A percentile compares a stretch with the other conserved stretches of the same genome.
phyloP scores from a whole-genome alignment of 2,329 filamentous ascomycete genomes.

The Leptographium wingfieldii region DNA sequence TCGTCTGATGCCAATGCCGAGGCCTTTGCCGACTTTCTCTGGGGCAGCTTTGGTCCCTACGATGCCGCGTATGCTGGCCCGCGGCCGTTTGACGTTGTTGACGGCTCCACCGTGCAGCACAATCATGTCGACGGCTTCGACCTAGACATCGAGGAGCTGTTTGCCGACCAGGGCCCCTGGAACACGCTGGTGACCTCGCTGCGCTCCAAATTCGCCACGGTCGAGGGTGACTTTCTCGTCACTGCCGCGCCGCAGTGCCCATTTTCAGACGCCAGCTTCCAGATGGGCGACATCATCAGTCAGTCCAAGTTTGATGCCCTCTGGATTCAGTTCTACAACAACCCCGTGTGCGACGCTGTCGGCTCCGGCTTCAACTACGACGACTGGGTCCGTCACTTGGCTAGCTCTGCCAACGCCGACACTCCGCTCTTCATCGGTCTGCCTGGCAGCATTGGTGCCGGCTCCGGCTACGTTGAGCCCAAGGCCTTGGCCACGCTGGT shows the following conservation, averaged over 20 bases:
- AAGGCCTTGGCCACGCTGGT: slow-evolving; percentile 13
- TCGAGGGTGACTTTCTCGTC: slow-evolving; percentile 26
- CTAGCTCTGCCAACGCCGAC: slow-evolving; percentile 18
- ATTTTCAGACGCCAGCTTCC: slow-evolving; percentile 22
- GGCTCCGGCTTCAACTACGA: slow-evolving; percentile 24
- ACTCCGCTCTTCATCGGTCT: slow-evolving; percentile 28
- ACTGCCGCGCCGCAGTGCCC: slow-evolving; percentile 34
- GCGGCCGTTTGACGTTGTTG: slow-evolving; percentile 29
- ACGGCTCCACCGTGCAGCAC: slow-evolving; percentile 8
- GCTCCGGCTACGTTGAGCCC: slow-evolving; percentile 17
- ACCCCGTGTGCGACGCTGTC: slow-evolving; percentile 24
- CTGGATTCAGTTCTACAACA: slow-evolving; percentile 37
- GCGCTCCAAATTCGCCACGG: slow-evolving; percentile 10
- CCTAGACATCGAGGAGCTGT: slow-evolving; percentile 32
- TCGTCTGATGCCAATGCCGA: slow-evolving; percentile 17
- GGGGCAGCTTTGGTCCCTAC: slow-evolving; percentile 24
- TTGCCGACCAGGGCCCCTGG: slow-evolving; percentile 11
- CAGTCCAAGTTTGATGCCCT: slow-evolving; percentile 27
- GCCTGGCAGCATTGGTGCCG: slow-evolving; percentile 18
- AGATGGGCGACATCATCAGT: slow-evolving; percentile 29
- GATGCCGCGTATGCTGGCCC: slow-evolving; percentile 16
- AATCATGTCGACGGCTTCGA: slow-evolving; percentile 39
- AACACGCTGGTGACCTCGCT: slow-evolving; percentile 6
- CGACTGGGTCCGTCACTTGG: slow-evolving; percentile 21
- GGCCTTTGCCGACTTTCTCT: slow-evolving; percentile 26